Percentiles rank a stretch among this genome's conserved stretches.
Evolutionary conservation across 208 protist genomes (phyloP).

Genomic region (Leishmania martiniquensis): DNA sequence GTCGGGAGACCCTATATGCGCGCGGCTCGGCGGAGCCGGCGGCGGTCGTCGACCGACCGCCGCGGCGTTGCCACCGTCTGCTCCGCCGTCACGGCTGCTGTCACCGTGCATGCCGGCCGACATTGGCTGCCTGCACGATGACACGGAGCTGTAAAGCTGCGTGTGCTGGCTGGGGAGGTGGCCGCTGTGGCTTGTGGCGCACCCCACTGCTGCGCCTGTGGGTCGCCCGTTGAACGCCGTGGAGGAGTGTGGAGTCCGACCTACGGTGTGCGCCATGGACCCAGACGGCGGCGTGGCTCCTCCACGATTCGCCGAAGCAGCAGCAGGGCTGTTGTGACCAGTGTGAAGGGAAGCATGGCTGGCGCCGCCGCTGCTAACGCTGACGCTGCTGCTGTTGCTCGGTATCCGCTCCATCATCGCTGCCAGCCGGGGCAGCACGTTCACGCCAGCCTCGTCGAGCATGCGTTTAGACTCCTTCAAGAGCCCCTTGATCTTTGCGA

Average conservation of each 20-base stretch:
- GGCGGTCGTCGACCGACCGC: background rate
- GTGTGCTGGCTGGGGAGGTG: background rate
- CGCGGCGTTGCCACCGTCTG: background rate
- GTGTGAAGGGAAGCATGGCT: background rate
- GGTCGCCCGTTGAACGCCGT: background rate
- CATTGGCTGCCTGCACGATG: background rate
- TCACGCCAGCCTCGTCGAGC: constrained; percentile 33
- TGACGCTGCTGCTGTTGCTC: background rate
- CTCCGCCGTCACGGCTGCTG: background rate
- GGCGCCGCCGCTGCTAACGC: background rate
- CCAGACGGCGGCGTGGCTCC: background rate
- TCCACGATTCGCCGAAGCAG: background rate
- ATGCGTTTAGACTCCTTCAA: constrained; percentile 42
- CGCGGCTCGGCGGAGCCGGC: background rate
- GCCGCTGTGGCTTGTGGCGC: background rate
- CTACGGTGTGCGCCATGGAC: background rate
- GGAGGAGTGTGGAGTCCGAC: background rate
- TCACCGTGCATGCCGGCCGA: background rate
- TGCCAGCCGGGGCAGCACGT: constrained; percentile 26
- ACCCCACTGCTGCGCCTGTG: background rate
- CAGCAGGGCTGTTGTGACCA: background rate
- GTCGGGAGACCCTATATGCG: background rate
- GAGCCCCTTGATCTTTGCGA: constrained; percentile 28
- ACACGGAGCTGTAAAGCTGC: background rate
- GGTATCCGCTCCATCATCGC: constrained; percentile 18